phyloP scores from a whole-genome alignment of 2,329 filamentous ascomycete species.

The Juglanconis juglandina region DNA sequence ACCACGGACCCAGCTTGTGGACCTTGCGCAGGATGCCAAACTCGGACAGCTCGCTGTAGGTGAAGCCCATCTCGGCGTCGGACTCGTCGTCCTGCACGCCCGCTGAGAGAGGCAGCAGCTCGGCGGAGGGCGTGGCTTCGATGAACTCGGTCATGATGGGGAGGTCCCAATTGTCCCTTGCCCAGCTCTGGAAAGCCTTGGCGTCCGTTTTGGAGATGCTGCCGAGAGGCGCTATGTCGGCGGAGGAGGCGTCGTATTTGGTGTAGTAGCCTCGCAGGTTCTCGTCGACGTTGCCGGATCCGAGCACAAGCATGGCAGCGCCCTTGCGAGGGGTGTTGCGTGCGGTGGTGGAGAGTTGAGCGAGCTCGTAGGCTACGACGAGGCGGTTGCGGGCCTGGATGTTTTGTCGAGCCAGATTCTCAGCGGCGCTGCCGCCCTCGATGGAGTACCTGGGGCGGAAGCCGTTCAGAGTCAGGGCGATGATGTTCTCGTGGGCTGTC shows the following conservation, averaged over 20 bases:
- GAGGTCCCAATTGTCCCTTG: conserved; percentile 52
- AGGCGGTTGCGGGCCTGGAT: conserved; percentile 64
- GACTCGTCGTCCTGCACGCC: conserved; percentile 38
- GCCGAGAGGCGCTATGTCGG: conserved; percentile 56
- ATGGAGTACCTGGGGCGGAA: conserved; percentile 43
- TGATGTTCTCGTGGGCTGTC: conserved; percentile 44
- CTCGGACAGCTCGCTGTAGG: conserved; percentile 37
- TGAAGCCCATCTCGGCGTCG: conserved; percentile 41
- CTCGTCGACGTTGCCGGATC: conserved; percentile 61
- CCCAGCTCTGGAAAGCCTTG: conserved; percentile 61
- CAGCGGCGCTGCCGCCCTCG: conserved; percentile 53
- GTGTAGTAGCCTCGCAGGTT: conserved; percentile 53
- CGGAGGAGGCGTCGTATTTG: conserved; percentile 59
- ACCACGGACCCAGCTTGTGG: conserved; percentile 39
- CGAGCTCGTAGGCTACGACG: conserved; percentile 62
- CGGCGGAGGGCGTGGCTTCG: conserved; percentile 53
- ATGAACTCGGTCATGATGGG: conserved; percentile 64
- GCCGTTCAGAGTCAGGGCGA: conserved; percentile 24
- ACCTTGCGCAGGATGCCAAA: conserved; percentile 39
- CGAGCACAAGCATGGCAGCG: conserved; percentile 60
- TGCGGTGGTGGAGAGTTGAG: conserved; percentile 57
- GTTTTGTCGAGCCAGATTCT: conserved; percentile 65
- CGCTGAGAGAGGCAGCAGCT: conserved; percentile 41
- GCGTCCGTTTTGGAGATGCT: conserved; percentile 59
- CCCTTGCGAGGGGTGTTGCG: conserved; percentile 48